Base-by-base conservation (phyloP, 768 basidiomycete genomes). In the Mycena olivaceomarginata region DNA sequence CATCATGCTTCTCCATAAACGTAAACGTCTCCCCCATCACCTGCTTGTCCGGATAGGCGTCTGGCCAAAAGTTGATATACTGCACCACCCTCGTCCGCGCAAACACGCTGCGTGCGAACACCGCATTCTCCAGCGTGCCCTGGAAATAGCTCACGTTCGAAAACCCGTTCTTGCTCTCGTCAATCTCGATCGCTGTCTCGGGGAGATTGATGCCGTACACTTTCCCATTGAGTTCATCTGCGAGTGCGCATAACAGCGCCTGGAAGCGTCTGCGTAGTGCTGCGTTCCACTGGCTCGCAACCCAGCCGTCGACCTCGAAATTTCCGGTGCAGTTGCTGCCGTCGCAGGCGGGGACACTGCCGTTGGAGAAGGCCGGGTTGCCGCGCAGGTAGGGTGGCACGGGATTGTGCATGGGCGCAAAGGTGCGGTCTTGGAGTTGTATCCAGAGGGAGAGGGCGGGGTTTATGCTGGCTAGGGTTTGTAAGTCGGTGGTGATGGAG, bases 51-150 rank as follows among this genome's bases (percentile, higher is more conserved):
- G 53, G 20, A 56, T 56, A 56, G 53, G 53, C 53, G 20, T 56
- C 53, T 56, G 53, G 53, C 53, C 53, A 56, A 56, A 56, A 56
- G 53, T 56, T 56, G 53, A 56, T 56, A 56, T 56, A 56, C 53
- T 56, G 53, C 53, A 56, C 53, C 53, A 56, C 53, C 53, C 53
- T 56, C 53, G 53, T 56, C 53, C 53, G 53, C 53, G 53, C 53
- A 56, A 56, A 56, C 53, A 56, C 53, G 53, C 53, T 22, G 16
- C 53, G 53, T n/a, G 53, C 53, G 53, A 56, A 56, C 53, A n/a
- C 53, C 53, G 53, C 53, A 56, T 56, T 56, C 53, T 56, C 53
- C 53, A 56, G 53, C 53, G n/a, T 56, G 53, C n/a, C 53, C 53
- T n/a, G 53, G 53, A 56, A 56, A 56, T 56, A 56, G 53, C 53